Percentiles rank a stretch among this genome's conserved stretches.
Conservation (phyloP, 2,329 filamentous ascomycete species). For the Pseudogymnoascus destructans region DNA sequence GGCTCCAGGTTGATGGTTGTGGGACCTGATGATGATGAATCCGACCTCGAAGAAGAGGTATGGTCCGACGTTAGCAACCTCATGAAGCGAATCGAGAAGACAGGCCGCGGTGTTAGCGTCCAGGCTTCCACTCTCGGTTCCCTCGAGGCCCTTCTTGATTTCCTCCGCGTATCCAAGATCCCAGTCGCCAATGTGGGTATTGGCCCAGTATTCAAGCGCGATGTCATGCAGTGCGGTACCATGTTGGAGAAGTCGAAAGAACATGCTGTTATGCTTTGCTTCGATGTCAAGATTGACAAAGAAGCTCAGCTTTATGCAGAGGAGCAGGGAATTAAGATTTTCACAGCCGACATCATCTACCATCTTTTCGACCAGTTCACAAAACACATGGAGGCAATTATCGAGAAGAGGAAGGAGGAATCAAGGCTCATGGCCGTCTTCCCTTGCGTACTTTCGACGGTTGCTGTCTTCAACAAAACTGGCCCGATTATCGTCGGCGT, state of each 20-base stretch:
- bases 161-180: slow-evolving; percentile 91
- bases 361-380: slow-evolving; percentile 96
- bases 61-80: slow-evolving; percentile 87
- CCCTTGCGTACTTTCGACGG: slow-evolving; percentile 78
- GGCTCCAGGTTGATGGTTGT: slow-evolving; percentile 91
- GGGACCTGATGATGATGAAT: slow-evolving; percentile 89
- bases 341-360: slow-evolving; percentile 98
- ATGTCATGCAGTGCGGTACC: slow-evolving; percentile 86
- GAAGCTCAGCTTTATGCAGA: slow-evolving; percentile 85
- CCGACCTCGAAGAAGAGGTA: slow-evolving; percentile 91
- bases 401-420: slow-evolving; percentile 90
- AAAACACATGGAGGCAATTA: slow-evolving; percentile 77
- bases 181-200: slow-evolving; percentile 96
- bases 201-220: slow-evolving; percentile 93
- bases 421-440: slow-evolving; percentile 93
- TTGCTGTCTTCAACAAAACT: slow-evolving; percentile 98
- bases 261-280: slow-evolving; percentile 97
- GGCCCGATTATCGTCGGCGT: slow-evolving; percentile 89
- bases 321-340: slow-evolving; percentile 91
- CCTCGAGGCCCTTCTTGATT: slow-evolving; percentile 88
- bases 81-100: slow-evolving; percentile 81
- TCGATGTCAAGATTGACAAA: slow-evolving; percentile 98
- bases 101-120: slow-evolving; percentile 87
- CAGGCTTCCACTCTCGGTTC: slow-evolving; percentile 96
- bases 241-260: slow-evolving; percentile 96